Evolutionary conservation across 768 basidiomycete genomes (phyloP), one percentile per base, ranked within the genome.

Genomic region (Psilocybe sp.): DNA sequence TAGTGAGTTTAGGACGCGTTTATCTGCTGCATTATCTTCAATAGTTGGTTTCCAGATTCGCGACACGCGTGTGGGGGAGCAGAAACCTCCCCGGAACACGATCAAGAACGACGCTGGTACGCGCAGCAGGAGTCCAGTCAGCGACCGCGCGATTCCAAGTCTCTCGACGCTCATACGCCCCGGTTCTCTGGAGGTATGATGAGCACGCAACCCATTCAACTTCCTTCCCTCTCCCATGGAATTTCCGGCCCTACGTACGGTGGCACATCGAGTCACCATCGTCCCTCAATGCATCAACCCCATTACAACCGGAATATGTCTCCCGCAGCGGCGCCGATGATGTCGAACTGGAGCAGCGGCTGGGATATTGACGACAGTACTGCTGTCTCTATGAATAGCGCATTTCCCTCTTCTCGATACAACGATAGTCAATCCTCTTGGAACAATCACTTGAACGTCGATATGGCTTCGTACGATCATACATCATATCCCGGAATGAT

Each of bases 401-500:
- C 56, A n/a, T 31, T 43, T 36, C 57, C 46, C 8, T 28, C 23
- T 7, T 28, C 23, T 7, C 40, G 58, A 40, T 60, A 51, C 34
- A 50, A 50, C 40, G 52, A 49, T 18, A 56, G 54, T 6, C 40
- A 60, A 13, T 31, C 55, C 0, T 54, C 54, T 19, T 64, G 55
- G 64, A 62, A 45, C 19, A 54, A 42, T 35, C 53, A 40, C 47
- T 52, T 61, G 36, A 61, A 66, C 39, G 49, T 60, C 16, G 63
- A 69, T 28, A 61, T 64, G 15, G 58, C 68, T 1, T 52, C 59
- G 11, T 64, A 64, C 47, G 63, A 63, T 43, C 45, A 60, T 14
- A 61, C 55, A 9, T 47, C 56, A 8, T 68, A 68, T 57, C 59
- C 58, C 37, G 63, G 63, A 39, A 53, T 66, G 10, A 42, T 69